A percentile compares a stretch with the other conserved stretches of the same genome.
phyloP scores from a whole-genome alignment of 352 stramenopile genomes.

The Phytophthora macrochlamydospora region DNA sequence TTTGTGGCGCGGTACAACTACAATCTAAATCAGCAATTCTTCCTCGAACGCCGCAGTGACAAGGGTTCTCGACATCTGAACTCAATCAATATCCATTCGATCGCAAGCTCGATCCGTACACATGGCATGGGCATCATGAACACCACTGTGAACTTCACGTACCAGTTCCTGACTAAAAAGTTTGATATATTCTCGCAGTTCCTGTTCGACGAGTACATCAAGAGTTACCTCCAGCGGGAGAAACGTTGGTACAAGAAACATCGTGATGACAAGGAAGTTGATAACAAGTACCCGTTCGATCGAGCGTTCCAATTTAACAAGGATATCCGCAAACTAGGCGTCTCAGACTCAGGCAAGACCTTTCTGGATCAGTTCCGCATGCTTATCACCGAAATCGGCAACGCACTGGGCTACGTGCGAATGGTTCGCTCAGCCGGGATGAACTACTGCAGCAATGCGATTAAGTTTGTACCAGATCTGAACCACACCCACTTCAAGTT shows the following conservation, averaged over 20 bases:
- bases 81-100: slow-evolving; percentile 93
- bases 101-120: slow-evolving; percentile 92
- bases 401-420: slow-evolving; percentile 93
- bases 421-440: slow-evolving; percentile 93
- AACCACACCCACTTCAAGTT: slow-evolving; percentile 89
- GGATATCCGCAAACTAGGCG: slow-evolving; percentile 86
- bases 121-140: slow-evolving; percentile 96
- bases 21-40: slow-evolving; percentile 96
- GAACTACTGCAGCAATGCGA: slow-evolving; percentile 93
- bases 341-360: slow-evolving; percentile 86
- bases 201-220: slow-evolving; percentile 95
- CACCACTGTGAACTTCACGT: slow-evolving; percentile 96
- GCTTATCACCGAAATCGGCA: slow-evolving; percentile 93
- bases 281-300: slow-evolving; percentile 94
- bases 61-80: slow-evolving; percentile 92
- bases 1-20: slow-evolving; percentile 94
- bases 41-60: slow-evolving; percentile 92
- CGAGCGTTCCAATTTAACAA: slow-evolving; percentile 93
- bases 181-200: slow-evolving; percentile 93
- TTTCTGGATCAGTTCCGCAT: slow-evolving; percentile 92
- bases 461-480: slow-evolving; percentile 92
- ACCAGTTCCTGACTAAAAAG: slow-evolving; percentile 94
- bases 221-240: slow-evolving; percentile 93
- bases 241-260: slow-evolving; percentile 94
- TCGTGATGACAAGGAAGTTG: slow-evolving; percentile 85